phyloP scores from a whole-genome alignment of 129 eudicot genomes.

The Flaveria robusta region DNA sequence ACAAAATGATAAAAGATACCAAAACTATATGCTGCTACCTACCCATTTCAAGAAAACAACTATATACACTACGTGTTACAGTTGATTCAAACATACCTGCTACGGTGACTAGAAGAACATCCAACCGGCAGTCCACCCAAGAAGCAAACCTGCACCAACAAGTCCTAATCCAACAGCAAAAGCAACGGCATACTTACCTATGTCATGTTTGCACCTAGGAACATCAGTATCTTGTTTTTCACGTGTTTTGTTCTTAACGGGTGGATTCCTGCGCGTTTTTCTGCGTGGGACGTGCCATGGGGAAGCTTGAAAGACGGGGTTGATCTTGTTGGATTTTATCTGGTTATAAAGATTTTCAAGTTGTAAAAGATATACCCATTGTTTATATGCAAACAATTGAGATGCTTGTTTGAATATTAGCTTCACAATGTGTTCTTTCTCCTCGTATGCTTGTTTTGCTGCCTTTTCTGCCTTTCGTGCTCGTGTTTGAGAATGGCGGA shows the following conservation, averaged over 20 bases:
- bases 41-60: conserved; percentile 16
- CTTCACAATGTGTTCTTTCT: conserved; percentile 78
- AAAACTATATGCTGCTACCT: conserved; percentile 26
- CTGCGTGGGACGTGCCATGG: conserved; percentile 56
- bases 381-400: conserved; percentile 78
- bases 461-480: conserved; percentile 93
- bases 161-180: conserved; percentile 84
- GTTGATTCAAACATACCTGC: conserved; percentile 21
- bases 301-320: conserved; percentile 41
- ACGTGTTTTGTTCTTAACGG: conserved; percentile 37
- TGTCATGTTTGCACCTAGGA: conserved; percentile 38
- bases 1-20: conserved; percentile 20
- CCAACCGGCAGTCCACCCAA: conserved; percentile 93
- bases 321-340: conserved; percentile 43
- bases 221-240: conserved; percentile 33
- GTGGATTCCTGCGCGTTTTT: conserved; percentile 34
- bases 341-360: conserved; percentile 69
- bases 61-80: conserved; percentile 24
- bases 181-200: conserved; percentile 58
- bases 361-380: conserved; percentile 85
- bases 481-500: conserved; percentile 90
- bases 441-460: conserved; percentile 72
- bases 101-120: conserved; percentile 49
- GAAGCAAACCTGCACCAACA: conserved; percentile 87
- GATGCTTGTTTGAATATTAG: conserved; percentile 86